These are phyloP conservation scores for Schizochytrium sp. DNA, from an alignment of 108 stramenopile genomes.

Conservation along the genomic window DNA sequence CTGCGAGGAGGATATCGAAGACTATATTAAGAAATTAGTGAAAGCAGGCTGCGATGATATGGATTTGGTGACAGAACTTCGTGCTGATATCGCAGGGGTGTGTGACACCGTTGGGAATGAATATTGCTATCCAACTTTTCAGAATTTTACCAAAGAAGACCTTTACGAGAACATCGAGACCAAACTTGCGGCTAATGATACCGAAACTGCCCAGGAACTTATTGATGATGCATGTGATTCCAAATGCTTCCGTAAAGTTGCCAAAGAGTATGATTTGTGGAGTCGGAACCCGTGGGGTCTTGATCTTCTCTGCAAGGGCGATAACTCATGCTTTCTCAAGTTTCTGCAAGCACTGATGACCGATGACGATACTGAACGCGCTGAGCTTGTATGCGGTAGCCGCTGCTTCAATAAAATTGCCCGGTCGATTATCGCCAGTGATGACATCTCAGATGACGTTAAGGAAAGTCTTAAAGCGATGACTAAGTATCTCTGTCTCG, in stretches of 20 bases:
- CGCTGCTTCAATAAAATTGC: conserved; percentile 41
- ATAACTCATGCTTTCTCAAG: not conserved
- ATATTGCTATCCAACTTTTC: conserved; percentile 34
- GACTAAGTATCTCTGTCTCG: conserved; percentile 22
- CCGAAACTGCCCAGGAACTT: conserved; percentile 25
- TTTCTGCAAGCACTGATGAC: not conserved
- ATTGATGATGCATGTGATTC: conserved; percentile 15
- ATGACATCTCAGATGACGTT: not conserved
- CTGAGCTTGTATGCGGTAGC: not conserved
- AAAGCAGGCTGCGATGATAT: not conserved
- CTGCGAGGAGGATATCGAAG: not conserved
- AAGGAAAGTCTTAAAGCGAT: not conserved
- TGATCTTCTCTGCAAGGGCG: conserved; percentile 31
- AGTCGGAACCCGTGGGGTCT: not conserved
- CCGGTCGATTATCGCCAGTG: not conserved
- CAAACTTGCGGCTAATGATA: not conserved
- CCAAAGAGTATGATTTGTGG: not conserved
- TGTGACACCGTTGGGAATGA: not conserved
- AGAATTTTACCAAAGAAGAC: not conserved
- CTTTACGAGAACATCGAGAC: not conserved
- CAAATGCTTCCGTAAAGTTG: conserved; percentile 47
- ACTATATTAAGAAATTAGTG: not conserved
- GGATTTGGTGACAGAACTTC: not conserved
- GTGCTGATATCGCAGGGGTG: not conserved
- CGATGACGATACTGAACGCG: conserved; percentile 18